Base-by-base conservation (phyloP, 805 yeast genomes). In the Teunomyces funiuensis region DNA sequence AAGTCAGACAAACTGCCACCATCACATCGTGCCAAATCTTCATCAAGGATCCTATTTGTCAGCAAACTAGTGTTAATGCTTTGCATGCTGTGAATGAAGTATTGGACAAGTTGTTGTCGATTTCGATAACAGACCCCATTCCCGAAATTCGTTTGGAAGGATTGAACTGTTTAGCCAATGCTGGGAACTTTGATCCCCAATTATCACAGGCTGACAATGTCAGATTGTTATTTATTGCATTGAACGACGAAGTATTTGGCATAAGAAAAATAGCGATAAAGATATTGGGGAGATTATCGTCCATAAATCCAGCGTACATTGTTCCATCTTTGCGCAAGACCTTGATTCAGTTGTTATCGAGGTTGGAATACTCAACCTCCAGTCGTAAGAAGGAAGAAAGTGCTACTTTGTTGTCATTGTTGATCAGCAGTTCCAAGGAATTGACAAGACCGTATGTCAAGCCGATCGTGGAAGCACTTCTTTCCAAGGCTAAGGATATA, bases 151-250 rank as follows among this genome's bases (percentile, higher is more conserved):
- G 99, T 42, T 65, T 86, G 7, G 90, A 86, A 46, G 88, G 91
- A 0, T 67, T 93, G 43, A 75, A 76, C 39, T 76, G 89, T 34
- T 68, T 95, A 28, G 67, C 62, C 7, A 56, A 61, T 23, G 86
- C 86, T 27, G 76, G 82, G 2, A 75, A 76, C 43, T 86, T 91
- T 58, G 97, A 93, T 54, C 87, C 96, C 0, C 98, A 93, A 54
- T 64, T 93, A 23, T 88, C 97, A 0, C 98, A 93, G 60, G 95
- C 97, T 0, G 95, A 87, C 45, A 90, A 89, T 59, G 91, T 90
- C 23, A 74, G 88, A 41, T 64, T 90, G 10, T 69, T 93, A 16
- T 88, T 91, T 54, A 86, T 90, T 71, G 91, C 97, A 0, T 67
- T 91, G 42, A 87, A 93, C 57, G 99, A 93, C 63, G 98, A 91